Percentiles rank a stretch among this genome's conserved stretches.
Evolutionary conservation across 148 eudicot genomes (phyloP).

Genomic region (Camellia sinensis): DNA sequence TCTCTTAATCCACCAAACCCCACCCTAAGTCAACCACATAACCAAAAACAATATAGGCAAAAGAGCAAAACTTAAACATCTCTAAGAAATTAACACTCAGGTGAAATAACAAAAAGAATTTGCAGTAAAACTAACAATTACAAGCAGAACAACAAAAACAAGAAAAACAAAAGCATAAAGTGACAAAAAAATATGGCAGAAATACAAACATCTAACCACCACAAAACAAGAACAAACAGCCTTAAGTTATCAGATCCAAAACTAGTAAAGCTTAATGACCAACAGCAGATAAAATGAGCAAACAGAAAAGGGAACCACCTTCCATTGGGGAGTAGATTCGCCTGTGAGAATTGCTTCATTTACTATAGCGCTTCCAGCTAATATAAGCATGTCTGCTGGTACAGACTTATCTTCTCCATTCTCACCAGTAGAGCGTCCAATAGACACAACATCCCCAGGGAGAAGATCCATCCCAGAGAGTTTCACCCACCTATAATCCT

Average conservation of each 20-base stretch:
- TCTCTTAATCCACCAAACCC: background rate
- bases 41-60: background rate
- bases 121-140: background rate
- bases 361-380: slow-evolving; percentile 94
- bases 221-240: background rate
- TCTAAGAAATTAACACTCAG: background rate
- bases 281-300: slow-evolving; percentile 6
- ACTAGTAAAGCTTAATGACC: background rate
- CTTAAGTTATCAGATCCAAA: slow-evolving; percentile 1
- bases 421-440: slow-evolving; percentile 78
- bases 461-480: slow-evolving; percentile 88
- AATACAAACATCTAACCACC: slow-evolving; percentile 4
- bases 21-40: background rate
- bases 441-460: slow-evolving; percentile 96
- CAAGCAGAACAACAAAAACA: background rate
- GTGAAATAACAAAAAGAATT: background rate
- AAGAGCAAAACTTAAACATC: background rate
- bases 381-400: slow-evolving; percentile 92
- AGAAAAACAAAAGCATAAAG: background rate
- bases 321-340: slow-evolving; percentile 99
- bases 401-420: slow-evolving; percentile 95
- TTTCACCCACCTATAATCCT: slow-evolving; percentile 74
- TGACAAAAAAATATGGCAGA: background rate
- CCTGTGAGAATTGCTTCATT: slow-evolving; percentile 98
- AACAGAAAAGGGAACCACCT: slow-evolving; percentile 51